Percentiles rank a stretch among this genome's conserved stretches.
Conservation (phyloP, 768 basidiomycete species). For the Panaeolus cyanescens region DNA sequence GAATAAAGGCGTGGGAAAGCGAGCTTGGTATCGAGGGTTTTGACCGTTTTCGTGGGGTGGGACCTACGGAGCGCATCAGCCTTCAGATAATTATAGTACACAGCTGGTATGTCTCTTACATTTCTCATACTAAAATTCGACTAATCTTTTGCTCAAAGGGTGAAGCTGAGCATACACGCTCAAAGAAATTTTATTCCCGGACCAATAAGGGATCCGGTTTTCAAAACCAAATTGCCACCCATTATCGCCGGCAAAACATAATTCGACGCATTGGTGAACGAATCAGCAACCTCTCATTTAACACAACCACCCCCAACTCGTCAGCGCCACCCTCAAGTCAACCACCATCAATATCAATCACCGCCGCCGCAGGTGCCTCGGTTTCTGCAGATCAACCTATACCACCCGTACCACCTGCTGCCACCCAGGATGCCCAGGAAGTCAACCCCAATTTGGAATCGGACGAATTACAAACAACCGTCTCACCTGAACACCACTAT, state of each 20-base stretch:
- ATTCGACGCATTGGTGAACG: not conserved
- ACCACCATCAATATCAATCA: not conserved
- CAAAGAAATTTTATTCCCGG: constrained; percentile 10
- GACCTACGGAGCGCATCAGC: no score
- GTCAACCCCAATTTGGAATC: no score
- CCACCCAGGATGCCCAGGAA: not conserved
- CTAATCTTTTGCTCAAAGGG: not conserved
- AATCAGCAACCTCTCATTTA: not conserved
- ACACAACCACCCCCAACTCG: no score
- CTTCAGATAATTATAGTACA: constrained; percentile 39
- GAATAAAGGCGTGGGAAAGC: no score
- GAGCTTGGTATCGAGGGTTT: no score
- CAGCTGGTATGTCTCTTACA: constrained; percentile 32
- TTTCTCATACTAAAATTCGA: not conserved
- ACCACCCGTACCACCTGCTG: not conserved
- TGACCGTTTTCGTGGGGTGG: no score
- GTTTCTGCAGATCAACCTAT: not conserved
- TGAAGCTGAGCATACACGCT: constrained; percentile 6
- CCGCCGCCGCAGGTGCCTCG: no score
- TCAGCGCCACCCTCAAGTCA: not conserved
- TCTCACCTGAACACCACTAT: constrained; percentile 5
- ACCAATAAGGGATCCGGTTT: constrained; percentile 32
- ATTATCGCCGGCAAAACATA: constrained; percentile 12
- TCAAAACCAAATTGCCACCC: constrained; percentile 24
- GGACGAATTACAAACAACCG: constrained; percentile 4